A percentile compares a stretch with the other conserved stretches of the same genome.
Evolutionary conservation across 1,139 yeast species (phyloP).

Genomic region (Sugiyamaella japonica): DNA sequence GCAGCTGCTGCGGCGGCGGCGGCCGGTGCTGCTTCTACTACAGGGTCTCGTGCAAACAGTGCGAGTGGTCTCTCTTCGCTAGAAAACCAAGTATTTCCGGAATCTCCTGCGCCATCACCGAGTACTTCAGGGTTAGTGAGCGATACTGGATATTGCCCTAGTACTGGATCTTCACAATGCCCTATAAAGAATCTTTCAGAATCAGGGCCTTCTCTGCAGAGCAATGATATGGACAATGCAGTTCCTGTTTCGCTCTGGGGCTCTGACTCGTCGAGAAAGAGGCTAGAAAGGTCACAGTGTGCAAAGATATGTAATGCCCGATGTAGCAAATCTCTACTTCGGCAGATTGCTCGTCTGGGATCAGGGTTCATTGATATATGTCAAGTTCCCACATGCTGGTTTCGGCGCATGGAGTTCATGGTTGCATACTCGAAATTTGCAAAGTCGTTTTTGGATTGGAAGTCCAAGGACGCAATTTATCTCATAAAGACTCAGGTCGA

Average conservation of each 20-base stretch:
- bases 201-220: too few relatives aligned
- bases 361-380: constrained; percentile 27
- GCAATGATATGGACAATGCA: too few relatives aligned
- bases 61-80: constrained; percentile 3
- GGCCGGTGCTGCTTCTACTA: background rate
- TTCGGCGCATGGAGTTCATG: constrained; percentile 28
- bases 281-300: constrained; percentile 8
- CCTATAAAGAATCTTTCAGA: too few relatives aligned
- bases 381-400: constrained; percentile 25
- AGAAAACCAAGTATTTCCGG: constrained; percentile 9
- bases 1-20: background rate
- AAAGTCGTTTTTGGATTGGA: constrained; percentile 28
- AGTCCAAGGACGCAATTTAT: constrained; percentile 26
- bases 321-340: constrained; percentile 19
- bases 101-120: background rate
- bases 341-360: constrained; percentile 27
- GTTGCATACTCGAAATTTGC: constrained; percentile 30
- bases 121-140: background rate
- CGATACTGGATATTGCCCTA: background rate
- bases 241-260: background rate
- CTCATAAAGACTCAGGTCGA: constrained; percentile 23
- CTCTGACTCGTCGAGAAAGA: background rate
- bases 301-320: constrained; percentile 18
- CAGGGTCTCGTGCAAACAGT: background rate
- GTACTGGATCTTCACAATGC: background rate